phyloP scores from a whole-genome alignment of 441 rosid species.

The Flueggea neowawraea region DNA sequence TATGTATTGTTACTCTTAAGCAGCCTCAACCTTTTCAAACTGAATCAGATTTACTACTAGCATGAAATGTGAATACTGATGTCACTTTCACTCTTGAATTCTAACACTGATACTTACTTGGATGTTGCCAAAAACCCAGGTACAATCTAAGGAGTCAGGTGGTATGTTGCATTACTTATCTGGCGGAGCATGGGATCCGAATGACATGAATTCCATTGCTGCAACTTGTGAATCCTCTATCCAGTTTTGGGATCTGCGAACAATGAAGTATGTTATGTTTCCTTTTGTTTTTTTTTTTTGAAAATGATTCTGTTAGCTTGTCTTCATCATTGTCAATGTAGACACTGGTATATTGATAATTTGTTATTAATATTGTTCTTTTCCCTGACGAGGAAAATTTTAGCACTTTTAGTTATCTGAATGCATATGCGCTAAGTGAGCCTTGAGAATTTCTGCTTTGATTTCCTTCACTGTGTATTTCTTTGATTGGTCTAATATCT shows the following conservation, averaged over 20 bases:
- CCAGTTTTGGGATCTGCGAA: slow-evolving; percentile 81
- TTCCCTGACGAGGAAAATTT: too few species aligned
- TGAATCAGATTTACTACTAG: not conserved
- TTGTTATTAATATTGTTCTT: too few species aligned
- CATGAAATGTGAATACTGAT: not conserved
- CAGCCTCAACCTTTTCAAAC: not conserved
- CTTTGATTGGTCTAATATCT: not conserved
- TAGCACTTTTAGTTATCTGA: too few species aligned
- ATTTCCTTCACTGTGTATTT: not conserved
- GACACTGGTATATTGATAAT: too few species aligned
- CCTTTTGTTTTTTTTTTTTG: not conserved
- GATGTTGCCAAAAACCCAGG: slow-evolving; percentile 43
- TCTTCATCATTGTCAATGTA: too few species aligned
- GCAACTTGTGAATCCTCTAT: slow-evolving; percentile 80
- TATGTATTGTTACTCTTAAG: too few species aligned
- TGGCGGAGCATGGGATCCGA: slow-evolving; percentile 97
- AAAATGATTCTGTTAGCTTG: too few species aligned
- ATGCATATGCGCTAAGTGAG: too few species aligned
- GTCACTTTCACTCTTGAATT: slow-evolving; percentile 8
- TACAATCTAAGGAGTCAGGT: slow-evolving; percentile 75
- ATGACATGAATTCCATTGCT: slow-evolving; percentile 68
- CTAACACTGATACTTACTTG: slow-evolving; percentile 27
- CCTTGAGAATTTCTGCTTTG: not conserved
- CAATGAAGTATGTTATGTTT: slow-evolving; percentile 63
- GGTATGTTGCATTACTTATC: slow-evolving; percentile 80